These are phyloP conservation scores for Zopfochytrium polystomum DNA, from an alignment of 371 early-diverging fungal genomes.

Conservation along the genomic window DNA sequence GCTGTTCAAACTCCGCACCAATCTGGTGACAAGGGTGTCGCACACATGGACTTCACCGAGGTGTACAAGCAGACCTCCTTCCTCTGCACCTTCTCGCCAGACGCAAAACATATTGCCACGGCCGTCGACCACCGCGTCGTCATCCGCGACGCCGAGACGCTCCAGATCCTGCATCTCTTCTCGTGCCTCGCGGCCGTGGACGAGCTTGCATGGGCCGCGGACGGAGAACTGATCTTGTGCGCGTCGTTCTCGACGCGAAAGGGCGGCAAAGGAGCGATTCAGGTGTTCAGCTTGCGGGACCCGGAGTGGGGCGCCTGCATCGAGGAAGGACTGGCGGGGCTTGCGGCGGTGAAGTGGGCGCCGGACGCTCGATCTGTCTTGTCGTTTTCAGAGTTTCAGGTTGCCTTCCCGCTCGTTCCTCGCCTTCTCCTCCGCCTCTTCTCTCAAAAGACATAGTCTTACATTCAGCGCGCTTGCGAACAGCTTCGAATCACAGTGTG, in stretches of 20 bases:
- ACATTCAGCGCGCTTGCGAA: not conserved
- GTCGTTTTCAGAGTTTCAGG: conserved; percentile 64
- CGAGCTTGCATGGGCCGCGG: conserved; percentile 65
- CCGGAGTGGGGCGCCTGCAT: conserved; percentile 63
- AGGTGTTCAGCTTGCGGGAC: conserved; percentile 64
- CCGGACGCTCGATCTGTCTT: conserved; percentile 62
- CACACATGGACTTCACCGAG: conserved; percentile 63
- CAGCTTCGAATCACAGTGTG: conserved; percentile 66
- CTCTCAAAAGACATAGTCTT: conserved; percentile 1
- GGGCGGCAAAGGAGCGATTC: conserved; percentile 36
- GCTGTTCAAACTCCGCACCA: too few relatives aligned
- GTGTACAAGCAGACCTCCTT: conserved; percentile 65
- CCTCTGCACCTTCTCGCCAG: conserved; percentile 64
- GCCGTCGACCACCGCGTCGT: conserved; percentile 68
- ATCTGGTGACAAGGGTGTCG: too few relatives aligned
- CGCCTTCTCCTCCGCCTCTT: too few relatives aligned
- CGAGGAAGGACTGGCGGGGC: conserved; percentile 60
- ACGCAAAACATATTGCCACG: conserved; percentile 64
- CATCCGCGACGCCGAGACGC: conserved; percentile 63
- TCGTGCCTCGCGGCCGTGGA: conserved; percentile 51
- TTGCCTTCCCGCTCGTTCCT: conserved; percentile 19
- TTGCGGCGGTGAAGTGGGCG: conserved; percentile 59
- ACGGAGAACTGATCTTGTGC: conserved; percentile 58
- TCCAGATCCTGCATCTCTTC: conserved; percentile 59
- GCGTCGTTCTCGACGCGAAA: conserved; percentile 48